Evolutionary conservation across 257 asterid species (phyloP).

Genomic region (Solanum sejunctum): DNA sequence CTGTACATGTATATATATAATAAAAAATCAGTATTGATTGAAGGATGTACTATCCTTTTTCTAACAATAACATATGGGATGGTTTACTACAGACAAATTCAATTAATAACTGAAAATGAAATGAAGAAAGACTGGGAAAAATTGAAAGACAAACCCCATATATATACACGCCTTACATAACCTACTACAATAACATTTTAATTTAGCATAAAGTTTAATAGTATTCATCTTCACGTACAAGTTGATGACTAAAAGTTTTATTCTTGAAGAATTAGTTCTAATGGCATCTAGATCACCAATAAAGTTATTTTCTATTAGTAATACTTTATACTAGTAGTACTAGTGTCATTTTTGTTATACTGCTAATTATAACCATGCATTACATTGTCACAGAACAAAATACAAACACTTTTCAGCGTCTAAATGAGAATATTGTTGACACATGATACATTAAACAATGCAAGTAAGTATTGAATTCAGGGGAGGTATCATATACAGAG

Average conservation of each 20-base stretch:
- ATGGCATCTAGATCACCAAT: background rate
- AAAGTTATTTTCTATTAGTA: background rate
- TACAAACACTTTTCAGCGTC: background rate
- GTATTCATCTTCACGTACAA: background rate
- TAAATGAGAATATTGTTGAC: background rate
- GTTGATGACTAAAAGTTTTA: background rate
- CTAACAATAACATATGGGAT: conserved; percentile 9
- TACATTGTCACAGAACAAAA: background rate
- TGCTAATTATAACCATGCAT: background rate
- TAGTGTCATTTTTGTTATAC: background rate
- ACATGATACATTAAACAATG: background rate
- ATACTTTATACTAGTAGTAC: background rate
- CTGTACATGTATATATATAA: background rate
- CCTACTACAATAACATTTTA: background rate
- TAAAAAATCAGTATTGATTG: background rate
- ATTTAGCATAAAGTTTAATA: background rate
- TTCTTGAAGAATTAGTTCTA: background rate
- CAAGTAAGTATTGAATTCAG: too few species aligned
- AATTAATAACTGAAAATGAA: conserved; percentile 11
- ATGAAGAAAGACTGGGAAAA: background rate
- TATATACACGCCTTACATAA: conserved; percentile 7
- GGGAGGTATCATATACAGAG: background rate
- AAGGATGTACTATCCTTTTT: background rate
- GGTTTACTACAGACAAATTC: conserved; percentile 4
- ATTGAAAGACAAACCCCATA: conserved; percentile 25